Conservation (phyloP, 495 filamentous ascomycete genomes). For the Tuber calosporum region DNA sequence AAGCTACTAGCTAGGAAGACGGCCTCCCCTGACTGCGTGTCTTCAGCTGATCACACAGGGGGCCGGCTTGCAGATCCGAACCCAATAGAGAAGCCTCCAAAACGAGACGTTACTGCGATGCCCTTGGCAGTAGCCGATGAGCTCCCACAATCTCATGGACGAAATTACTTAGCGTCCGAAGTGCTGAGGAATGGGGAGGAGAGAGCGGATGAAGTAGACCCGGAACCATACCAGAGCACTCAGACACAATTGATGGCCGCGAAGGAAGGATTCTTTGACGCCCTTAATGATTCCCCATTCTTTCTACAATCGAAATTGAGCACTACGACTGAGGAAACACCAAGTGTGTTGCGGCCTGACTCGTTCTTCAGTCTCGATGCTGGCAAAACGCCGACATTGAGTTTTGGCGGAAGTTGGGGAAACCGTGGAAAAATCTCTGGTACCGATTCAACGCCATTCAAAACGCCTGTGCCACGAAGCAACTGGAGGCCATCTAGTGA, state of each 20-base stretch:
- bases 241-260: conserved; percentile 25
- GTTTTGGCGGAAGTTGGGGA: background rate
- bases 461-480: conserved; percentile 14
- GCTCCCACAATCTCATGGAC: background rate
- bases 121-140: background rate
- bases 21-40: background rate
- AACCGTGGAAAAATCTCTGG: background rate
- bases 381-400: conserved; percentile 10
- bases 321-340: conserved; percentile 15
- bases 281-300: conserved; percentile 33
- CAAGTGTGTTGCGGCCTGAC: conserved; percentile 20
- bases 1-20: background rate
- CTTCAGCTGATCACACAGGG: background rate
- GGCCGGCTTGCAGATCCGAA: background rate
- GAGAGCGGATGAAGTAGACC: conserved; percentile 1
- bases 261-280: conserved; percentile 30
- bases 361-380: conserved; percentile 21
- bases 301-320: conserved; percentile 6
- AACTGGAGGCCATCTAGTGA: background rate
- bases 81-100: background rate
- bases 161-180: background rate
- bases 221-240: conserved; percentile 27
- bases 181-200: conserved; percentile 4
- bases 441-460: conserved; percentile 14
- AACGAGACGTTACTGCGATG: background rate